Evolutionary conservation across 306 rosid species (phyloP), one percentile per base, ranked within the genome.

Genomic region (Cicer bijugum): DNA sequence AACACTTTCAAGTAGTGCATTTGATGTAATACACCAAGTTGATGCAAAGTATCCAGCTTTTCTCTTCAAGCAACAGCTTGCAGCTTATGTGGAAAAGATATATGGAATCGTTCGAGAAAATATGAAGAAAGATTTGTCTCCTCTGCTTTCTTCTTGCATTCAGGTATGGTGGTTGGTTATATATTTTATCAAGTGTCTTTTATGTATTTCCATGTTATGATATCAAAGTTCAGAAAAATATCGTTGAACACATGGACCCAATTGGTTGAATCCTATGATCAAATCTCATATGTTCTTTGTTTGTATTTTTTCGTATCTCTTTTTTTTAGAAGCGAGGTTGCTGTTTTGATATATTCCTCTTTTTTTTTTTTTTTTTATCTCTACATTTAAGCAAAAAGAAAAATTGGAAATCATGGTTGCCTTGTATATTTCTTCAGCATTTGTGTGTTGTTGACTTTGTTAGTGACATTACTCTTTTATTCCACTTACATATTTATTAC

Each of bases 1-100:
- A n/a, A n/a, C n/a, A n/a, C 86, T 92, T 69, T 85, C 91, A 14
- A 85, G 92, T 81, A 83, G 79, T 78, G 83, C 89, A 51, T 70
- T 89, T 70, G 93, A 89, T 82, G 65, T 88, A 46, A 90, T 82
- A 67, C 90, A 89, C 52, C 88, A 80, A 43, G 96, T 94, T 37
- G 99, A 94, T 59, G 99, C 97, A 62, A 94, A 88, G 82, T 87
- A 91, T 81, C 97, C 99, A 4, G 97, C 97, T 70, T 81, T 91
- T 78, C 96, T 94, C 58, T 94, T 94, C 83, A 94, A 90, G 89
- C 91, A 91, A 76, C 99, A 94, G 57, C 97, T 94, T 50, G 88
- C 95, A 74, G 97, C 96, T 67, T 90, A 87, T 67, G 96, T 91
- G 67, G 97, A 94, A 73, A 94, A 82, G 82, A 87, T 94, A 75